These are phyloP conservation scores for Epichloe sylvatica DNA, from an alignment of 2,329 filamentous ascomycete genomes.

Conservation along the genomic window DNA sequence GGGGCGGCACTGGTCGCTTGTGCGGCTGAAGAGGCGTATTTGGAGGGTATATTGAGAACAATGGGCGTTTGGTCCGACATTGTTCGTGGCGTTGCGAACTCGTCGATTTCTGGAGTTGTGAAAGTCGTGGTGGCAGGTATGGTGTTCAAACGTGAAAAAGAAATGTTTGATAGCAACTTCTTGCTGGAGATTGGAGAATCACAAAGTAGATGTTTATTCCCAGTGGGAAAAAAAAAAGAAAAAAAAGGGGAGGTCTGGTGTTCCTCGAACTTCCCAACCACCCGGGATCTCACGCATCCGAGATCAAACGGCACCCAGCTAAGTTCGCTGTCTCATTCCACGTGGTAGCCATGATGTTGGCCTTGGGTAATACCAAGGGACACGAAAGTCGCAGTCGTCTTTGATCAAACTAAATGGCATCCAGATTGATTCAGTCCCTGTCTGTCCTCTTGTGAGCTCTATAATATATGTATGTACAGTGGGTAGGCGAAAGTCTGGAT, in stretches of 20 bases:
- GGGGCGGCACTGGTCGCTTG: conserved; percentile 15
- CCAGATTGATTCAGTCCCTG: no score
- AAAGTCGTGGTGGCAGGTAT: not conserved
- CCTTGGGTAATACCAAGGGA: rapidly evolving
- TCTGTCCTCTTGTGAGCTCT: no score
- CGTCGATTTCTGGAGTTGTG: not conserved
- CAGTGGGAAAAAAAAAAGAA: not conserved
- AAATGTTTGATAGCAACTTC: no score
- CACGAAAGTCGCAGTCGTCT: no score
- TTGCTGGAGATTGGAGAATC: not conserved
- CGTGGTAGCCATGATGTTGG: no score
- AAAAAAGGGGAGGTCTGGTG: no score
- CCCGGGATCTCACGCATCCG: conserved; percentile 4
- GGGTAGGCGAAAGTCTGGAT: no score
- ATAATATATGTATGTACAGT: no score
- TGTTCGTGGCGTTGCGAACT: conserved; percentile 1
- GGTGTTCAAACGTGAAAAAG: not conserved
- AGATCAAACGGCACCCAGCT: not conserved
- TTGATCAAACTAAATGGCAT: no score
- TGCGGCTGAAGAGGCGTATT: conserved; percentile 25
- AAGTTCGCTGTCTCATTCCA: not conserved
- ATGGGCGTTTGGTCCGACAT: conserved; percentile 11
- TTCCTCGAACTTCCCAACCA: not conserved
- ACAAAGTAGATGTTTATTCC: no score
- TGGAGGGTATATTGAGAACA: conserved; percentile 28